phyloP scores from a whole-genome alignment of 1,284 basidiomycete genomes.

The Leccinum subspadiceum region DNA sequence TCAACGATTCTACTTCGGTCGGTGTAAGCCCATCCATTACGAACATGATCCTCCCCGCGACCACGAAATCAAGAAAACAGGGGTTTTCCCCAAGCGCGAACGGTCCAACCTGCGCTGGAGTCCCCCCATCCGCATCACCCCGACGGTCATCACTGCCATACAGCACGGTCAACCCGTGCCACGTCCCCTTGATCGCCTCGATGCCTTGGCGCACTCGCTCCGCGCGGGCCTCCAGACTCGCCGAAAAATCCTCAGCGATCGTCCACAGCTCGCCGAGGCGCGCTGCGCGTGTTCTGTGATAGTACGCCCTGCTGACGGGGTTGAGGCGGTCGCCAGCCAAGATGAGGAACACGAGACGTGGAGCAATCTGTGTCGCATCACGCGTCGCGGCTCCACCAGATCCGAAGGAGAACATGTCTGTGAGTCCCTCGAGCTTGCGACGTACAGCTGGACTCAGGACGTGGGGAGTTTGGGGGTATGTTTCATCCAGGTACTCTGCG shows the following conservation, averaged over 20 bases:
- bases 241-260: constrained; percentile 7
- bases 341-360: constrained; percentile 18
- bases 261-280: constrained; percentile 18
- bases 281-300: constrained; percentile 15
- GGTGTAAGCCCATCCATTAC: constrained; percentile 8
- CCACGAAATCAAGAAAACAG: constrained; percentile 21
- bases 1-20: constrained; percentile 13
- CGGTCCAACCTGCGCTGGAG: background rate
- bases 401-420: constrained; percentile 11
- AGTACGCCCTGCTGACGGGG: constrained; percentile 20
- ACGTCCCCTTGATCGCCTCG: constrained; percentile 5
- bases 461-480: constrained; percentile 39
- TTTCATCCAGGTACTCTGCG: constrained; percentile 42
- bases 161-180: constrained; percentile 7
- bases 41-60: constrained; percentile 23
- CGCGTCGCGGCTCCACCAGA: background rate
- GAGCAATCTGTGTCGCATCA: background rate
- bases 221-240: constrained; percentile 8
- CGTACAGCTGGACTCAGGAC: constrained; percentile 6
- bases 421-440: constrained; percentile 1
- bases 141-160: constrained; percentile 10
- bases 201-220: constrained; percentile 11
- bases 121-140: background rate
- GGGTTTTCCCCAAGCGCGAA: constrained; percentile 24
- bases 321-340: constrained; percentile 22